Evolutionary conservation across 257 asterid species (phyloP).

Genomic region (Sherardia arvensis): DNA sequence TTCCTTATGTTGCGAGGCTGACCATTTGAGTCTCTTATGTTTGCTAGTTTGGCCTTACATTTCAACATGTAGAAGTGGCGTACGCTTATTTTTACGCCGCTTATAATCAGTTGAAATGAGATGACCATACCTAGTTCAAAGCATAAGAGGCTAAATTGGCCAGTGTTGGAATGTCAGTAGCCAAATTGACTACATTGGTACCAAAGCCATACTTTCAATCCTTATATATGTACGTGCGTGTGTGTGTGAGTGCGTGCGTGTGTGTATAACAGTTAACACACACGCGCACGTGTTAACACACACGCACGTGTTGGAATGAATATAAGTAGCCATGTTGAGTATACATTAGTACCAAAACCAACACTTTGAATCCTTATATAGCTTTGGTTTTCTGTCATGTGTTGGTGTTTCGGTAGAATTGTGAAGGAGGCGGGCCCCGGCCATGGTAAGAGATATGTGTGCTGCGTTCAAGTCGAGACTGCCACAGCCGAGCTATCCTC

Average conservation of each 20-base stretch:
- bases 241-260: too few relatives aligned
- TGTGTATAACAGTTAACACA: too few relatives aligned
- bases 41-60: background rate
- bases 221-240: too few relatives aligned
- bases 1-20: background rate
- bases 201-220: background rate
- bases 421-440: slow-evolving; percentile 43
- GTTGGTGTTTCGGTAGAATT: slow-evolving; percentile 34
- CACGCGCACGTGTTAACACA: too few relatives aligned
- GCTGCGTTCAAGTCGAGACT: slow-evolving; percentile 53
- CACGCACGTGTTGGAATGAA: too few relatives aligned
- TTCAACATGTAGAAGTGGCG: background rate
- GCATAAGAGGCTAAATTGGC: background rate
- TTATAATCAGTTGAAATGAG: background rate
- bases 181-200: background rate
- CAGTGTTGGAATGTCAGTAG: background rate
- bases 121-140: background rate
- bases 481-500: slow-evolving; percentile 16
- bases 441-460: slow-evolving; percentile 45
- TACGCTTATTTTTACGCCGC: too few relatives aligned
- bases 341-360: background rate
- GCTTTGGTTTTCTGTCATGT: background rate
- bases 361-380: background rate
- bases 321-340: background rate
- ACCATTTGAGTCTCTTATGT: background rate